Evolutionary conservation across 108 stramenopile species (phyloP).

Genomic region (Aurantiochytrium sp.): DNA sequence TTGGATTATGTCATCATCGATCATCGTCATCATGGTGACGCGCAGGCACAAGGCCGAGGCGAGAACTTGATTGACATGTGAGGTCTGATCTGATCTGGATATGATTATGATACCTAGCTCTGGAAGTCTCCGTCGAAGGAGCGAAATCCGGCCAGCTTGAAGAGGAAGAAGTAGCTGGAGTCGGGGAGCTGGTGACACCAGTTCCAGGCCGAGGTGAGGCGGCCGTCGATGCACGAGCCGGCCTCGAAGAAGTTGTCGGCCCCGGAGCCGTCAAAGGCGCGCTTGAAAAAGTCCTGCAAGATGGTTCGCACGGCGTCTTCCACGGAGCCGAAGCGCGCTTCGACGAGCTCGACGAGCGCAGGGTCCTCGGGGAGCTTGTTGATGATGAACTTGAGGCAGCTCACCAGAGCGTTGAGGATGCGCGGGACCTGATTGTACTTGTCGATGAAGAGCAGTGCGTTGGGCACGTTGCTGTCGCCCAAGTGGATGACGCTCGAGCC

Average conservation of each 20-base stretch:
- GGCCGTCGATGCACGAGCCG: constrained; percentile 72
- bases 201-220: constrained; percentile 76
- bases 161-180: constrained; percentile 68
- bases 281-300: constrained; percentile 74
- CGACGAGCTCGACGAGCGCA: constrained; percentile 52
- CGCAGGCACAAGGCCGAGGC: too few species aligned
- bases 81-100: too few species aligned
- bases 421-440: constrained; percentile 79
- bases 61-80: too few species aligned
- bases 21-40: too few species aligned
- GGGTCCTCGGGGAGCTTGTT: constrained; percentile 57
- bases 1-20: too few species aligned
- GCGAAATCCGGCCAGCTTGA: constrained; percentile 70
- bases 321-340: constrained; percentile 64
- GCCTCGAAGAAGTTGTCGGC: constrained; percentile 74
- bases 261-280: constrained; percentile 73
- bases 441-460: constrained; percentile 75
- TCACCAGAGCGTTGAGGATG: constrained; percentile 71
- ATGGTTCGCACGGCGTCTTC: constrained; percentile 65
- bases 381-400: constrained; percentile 60
- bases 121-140: constrained; percentile 72
- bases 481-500: constrained; percentile 72
- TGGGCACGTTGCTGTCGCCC: constrained; percentile 80
- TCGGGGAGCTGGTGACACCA: constrained; percentile 70
- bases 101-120: too few species aligned